Evolutionary conservation across 1,284 basidiomycete species (phyloP), one percentile per base, ranked within the genome.

Genomic region (Pyrrhoderma noxium): DNA sequence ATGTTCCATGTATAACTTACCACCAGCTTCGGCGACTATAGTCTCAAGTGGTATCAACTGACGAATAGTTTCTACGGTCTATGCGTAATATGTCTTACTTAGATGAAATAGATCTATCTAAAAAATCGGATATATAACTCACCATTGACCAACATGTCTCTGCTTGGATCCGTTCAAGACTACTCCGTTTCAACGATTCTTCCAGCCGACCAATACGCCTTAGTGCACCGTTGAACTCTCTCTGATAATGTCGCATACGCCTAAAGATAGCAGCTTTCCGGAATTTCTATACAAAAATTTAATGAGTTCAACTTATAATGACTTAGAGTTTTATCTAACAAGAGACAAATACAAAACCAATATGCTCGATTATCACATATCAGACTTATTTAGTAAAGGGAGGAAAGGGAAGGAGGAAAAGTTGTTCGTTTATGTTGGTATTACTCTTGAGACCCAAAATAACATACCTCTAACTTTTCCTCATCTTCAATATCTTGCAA

Each of bases 221-320:
- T 58, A 80, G 73, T 58, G 81, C 82, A 45, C 84, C 79, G 60
- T 88, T 80, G 63, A 84, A 76, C 67, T 91, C 85, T 53, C 91
- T 80, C 48, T 86, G 83, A 65, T 95, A 94, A 61, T 93, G 82
- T 62, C 80, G 86, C 91, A 97, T 93, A 56, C 91, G 79, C 45
- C 93, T 77, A 66, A 84, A 95, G 47, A 97, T 87, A 39, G 93
- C 93, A 64, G 94, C 91, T 69, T 97, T 96, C 54, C 90, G 83
- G 65, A 86, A 86, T 18, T 74, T 68, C 85, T 89, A 58, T 44
- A 55, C 22, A 31, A 18, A 40, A 34, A 42, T 8, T 31, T 31
- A 31, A 31, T 31, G 7, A 31, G 27, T n/a, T n/a, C n/a, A n/a
- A n/a, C n/a, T n/a, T n/a, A n/a, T n/a, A n/a, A n/a, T n/a, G n/a